Conservation (phyloP, 208 protist species). For the Acanthamoeba healyi region DNA sequence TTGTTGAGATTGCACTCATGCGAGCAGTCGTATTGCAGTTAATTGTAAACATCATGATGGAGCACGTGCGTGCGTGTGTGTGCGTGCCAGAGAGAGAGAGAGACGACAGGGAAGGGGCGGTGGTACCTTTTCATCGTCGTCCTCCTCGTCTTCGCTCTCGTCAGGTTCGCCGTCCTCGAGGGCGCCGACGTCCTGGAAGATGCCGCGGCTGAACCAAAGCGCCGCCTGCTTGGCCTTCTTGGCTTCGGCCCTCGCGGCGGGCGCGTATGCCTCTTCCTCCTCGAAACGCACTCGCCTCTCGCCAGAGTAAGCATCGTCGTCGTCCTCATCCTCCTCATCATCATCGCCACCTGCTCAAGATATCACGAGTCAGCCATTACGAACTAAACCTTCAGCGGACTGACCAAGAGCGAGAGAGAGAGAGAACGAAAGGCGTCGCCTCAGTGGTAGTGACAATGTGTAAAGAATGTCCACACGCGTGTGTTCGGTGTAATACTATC, state of each 20-base stretch:
- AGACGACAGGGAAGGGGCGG: not conserved
- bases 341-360: no score
- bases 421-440: not conserved
- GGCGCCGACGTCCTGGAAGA: constrained; percentile 72
- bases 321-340: constrained; percentile 90
- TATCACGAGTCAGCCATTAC: not conserved
- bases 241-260: constrained; percentile 76
- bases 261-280: constrained; percentile 85
- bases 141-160: constrained; percentile 70
- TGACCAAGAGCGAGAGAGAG: not conserved
- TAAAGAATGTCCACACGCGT: not conserved
- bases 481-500: constrained; percentile 60
- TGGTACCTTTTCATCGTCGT: constrained; percentile 9
- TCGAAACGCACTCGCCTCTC: constrained; percentile 64
- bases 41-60: not conserved
- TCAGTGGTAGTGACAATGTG: constrained; percentile 60
- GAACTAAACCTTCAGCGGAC: not conserved
- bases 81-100: not conserved
- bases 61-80: no score
- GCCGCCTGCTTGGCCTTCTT: constrained; percentile 67
- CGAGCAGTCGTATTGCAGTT: not conserved
- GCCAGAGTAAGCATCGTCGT: constrained; percentile 82
- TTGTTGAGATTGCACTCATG: not conserved
- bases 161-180: constrained; percentile 53
- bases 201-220: constrained; percentile 72